phyloP scores from a whole-genome alignment of 768 basidiomycete species.

The Amanita brunnescens region DNA sequence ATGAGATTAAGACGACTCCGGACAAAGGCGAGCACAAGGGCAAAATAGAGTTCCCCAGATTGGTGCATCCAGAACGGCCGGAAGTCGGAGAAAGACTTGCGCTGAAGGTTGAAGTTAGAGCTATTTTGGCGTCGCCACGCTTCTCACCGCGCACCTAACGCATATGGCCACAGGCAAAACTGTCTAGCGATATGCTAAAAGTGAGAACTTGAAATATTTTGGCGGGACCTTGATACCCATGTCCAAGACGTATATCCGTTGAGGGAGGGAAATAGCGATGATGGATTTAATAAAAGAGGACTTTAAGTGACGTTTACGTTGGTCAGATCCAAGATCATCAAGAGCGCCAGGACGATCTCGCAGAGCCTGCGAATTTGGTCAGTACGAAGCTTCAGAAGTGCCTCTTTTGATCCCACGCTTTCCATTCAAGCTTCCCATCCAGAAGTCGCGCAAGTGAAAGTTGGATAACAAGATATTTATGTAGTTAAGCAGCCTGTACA shows the following conservation, averaged over 20 bases:
- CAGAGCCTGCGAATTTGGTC: background rate
- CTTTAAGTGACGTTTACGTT: slow-evolving; percentile 3
- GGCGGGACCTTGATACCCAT: background rate
- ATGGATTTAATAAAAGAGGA: background rate
- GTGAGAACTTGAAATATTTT: background rate
- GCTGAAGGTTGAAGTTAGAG: background rate
- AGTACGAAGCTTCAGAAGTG: slow-evolving; percentile 13
- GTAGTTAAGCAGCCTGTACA: background rate
- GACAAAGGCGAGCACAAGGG: background rate
- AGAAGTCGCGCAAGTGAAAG: background rate
- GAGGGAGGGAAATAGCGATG: background rate
- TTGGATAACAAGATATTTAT: slow-evolving; percentile 11
- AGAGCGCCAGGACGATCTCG: background rate
- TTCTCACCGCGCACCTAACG: slow-evolving; percentile 1
- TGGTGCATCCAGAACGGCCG: background rate
- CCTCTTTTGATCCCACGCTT: slow-evolving; percentile 15
- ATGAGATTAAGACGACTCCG: background rate
- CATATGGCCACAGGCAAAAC: background rate
- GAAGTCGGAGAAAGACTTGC: background rate
- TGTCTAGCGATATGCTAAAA: slow-evolving; percentile 3
- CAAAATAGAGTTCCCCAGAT: background rate
- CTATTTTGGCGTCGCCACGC: background rate
- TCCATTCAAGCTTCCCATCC: slow-evolving; percentile 16
- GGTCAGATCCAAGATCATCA: slow-evolving; percentile 1
- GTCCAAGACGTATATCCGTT: background rate